phyloP scores from a whole-genome alignment of 208 protist genomes.

The Trypanosoma grayi region DNA sequence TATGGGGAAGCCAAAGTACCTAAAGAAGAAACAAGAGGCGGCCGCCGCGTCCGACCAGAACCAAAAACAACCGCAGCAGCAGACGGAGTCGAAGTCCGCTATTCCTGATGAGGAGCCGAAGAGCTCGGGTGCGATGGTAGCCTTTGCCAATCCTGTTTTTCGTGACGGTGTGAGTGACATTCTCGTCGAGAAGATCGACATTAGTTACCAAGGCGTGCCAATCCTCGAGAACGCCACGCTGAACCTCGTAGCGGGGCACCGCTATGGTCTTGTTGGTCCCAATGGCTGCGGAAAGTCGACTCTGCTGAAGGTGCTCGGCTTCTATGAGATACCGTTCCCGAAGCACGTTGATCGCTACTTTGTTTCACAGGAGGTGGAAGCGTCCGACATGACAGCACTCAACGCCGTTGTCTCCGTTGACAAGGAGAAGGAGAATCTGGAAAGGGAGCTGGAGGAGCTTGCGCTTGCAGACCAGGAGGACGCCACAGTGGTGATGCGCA shows the following conservation, averaged over 20 bases:
- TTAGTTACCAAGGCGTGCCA: conserved; percentile 83
- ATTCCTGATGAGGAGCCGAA: conserved; percentile 23
- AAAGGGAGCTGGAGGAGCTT: conserved; percentile 84
- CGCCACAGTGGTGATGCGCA: conserved; percentile 53
- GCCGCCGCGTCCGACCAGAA: conserved; percentile 29
- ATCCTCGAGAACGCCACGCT: conserved; percentile 87
- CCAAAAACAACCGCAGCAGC: too few species aligned
- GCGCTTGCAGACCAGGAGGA: conserved; percentile 80
- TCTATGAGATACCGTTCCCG: conserved; percentile 91
- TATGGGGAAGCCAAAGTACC: conserved; percentile 86
- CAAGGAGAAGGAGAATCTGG: conserved; percentile 77
- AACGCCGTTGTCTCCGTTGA: conserved; percentile 83
- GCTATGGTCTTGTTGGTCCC: conserved; percentile 87
- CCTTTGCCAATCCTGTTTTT: conserved; percentile 80
- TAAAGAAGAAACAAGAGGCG: conserved; percentile 78
- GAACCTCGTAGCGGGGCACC: conserved; percentile 76
- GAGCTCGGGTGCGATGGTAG: conserved; percentile 79
- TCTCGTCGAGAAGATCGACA: conserved; percentile 84
- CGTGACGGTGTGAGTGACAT: conserved; percentile 85
- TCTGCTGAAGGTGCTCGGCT: conserved; percentile 84
- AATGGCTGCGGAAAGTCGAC: conserved; percentile 95
- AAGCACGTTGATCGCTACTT: conserved; percentile 94
- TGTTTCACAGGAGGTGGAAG: conserved; percentile 96
- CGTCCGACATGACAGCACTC: conserved; percentile 77
- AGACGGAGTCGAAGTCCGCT: background rate